Evolutionary conservation across 345 rosid species (phyloP), one percentile per base, ranked within the genome.

Genomic region (Hibiscus tridactylites): DNA sequence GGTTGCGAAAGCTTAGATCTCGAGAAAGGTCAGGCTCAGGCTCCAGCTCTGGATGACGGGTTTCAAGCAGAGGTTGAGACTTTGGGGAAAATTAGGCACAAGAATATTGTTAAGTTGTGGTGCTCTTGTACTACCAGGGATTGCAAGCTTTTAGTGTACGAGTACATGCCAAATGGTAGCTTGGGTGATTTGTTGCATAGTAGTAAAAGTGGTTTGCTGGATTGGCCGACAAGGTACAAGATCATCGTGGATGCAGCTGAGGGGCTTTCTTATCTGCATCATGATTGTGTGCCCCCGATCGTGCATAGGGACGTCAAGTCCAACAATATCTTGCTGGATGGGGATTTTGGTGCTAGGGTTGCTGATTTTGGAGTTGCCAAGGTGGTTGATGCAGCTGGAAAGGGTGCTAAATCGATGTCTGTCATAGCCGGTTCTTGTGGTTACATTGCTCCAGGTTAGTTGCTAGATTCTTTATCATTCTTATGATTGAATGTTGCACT

Each of bases 341-440:
- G 82, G 11, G 90, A 92, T 39, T 92, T 83, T n/a, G 90, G 96
- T 33, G 98, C 99, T 11, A 82, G 96, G 69, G 90, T 96, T 13
- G 99, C 99, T 13, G 99, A 96, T 83, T 96, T 96, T 47, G 99
- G 99, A 1, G 88, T 91, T 24, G 99, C 99, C 50, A 96, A 96
- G 84, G 93, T 84, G 7, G 85, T 89, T 5, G 96, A 88, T 77
- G 60, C 81, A 37, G 78, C 88, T 4, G 97, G 89, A 31, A 95
- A 87, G 79, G 86, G 78, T 74, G 91, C 83, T 0, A 85, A 90
- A 73, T 92, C 99, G 6, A 96, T 96, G 99, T 96, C 99, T 13
- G 85, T 84, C 26, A 89, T 96, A 49, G 98, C 99, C 13, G 99
- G 99, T 5, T 96, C 99, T 47, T 91, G 98, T 71, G 99, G 99